Base-by-base conservation (phyloP, 768 basidiomycete genomes). In the Cubamyces sp. region DNA sequence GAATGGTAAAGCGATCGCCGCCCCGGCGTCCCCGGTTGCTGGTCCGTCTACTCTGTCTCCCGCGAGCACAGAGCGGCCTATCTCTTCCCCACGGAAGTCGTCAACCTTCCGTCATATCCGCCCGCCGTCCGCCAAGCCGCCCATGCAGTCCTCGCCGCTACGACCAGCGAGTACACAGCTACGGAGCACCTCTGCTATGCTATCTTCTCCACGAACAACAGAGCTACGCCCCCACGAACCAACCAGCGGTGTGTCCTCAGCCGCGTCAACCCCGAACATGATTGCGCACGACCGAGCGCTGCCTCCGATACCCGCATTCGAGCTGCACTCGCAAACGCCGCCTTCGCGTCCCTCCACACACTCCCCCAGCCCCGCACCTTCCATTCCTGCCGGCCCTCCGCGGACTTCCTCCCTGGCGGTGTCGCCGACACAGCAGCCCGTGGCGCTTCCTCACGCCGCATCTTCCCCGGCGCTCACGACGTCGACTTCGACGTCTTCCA, bases 21-120 rank as follows among this genome's bases (percentile, higher is more conserved):
- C 57, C 8, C 53, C 49, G 41, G 16, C 47, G 25, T 56, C 64
- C 16, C 57, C 70, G 3, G 51, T 62, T 15, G 61, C 69, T 14
- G 68, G 65, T 9, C 66, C 69, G 4, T 69, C 69, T 6, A 54
- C 61, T 1, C 40, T 62, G 0, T 40, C 69, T 1, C 49, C 63
- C 5, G 47, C 43, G 8, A 14, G 56, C 3, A 49, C 54, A 7
- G 61, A 62, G 8, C 49, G 57, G 34, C 60, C 67, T 5, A 25
- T 66, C 12, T 16, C 65, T 3, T 54, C 69, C 11, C 57, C 71
- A 11, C 70, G 77, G 48, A 84, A 77, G 64, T 66, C 77, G 3
- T 81, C 85, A 0, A 84, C 83, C 0, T 85, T 86, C 69, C 79
- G 85, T 26, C 83, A 79, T 50, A 68, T 87, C 19, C 72, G 74